Evolutionary conservation across 1,139 yeast species (phyloP).

Genomic region (Pichia sp.): DNA sequence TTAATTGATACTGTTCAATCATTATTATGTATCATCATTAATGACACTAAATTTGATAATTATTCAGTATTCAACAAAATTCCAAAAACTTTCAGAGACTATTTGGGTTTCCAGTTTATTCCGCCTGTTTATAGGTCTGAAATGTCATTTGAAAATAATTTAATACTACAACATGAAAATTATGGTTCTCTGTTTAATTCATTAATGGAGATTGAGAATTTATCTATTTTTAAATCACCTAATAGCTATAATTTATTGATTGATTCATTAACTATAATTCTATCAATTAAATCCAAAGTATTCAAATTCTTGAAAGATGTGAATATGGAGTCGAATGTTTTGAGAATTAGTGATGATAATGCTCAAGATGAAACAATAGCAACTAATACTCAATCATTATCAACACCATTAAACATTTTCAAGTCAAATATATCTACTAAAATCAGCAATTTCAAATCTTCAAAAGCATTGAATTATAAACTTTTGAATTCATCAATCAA

Average conservation of each 20-base stretch:
- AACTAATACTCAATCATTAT: slow-evolving; percentile 13
- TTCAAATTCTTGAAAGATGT: slow-evolving; percentile 16
- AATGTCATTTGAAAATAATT: slow-evolving; percentile 29
- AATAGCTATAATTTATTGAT: slow-evolving; percentile 11
- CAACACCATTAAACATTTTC: slow-evolving; percentile 21
- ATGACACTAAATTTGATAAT: slow-evolving; percentile 17
- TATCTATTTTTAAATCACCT: slow-evolving; percentile 6
- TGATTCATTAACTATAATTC: slow-evolving; percentile 19
- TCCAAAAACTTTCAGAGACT: slow-evolving; percentile 12
- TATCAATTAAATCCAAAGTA: slow-evolving; percentile 19
- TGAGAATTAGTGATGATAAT: slow-evolving; percentile 14
- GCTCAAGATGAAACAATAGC: slow-evolving; percentile 11
- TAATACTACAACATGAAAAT: slow-evolving; percentile 10
- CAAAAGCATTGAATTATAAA: slow-evolving; percentile 27
- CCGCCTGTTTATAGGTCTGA: slow-evolving; percentile 35
- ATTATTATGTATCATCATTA: slow-evolving; percentile 20
- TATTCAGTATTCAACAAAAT: slow-evolving; percentile 7
- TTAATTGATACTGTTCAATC: slow-evolving; percentile 24
- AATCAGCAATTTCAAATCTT: slow-evolving; percentile 25
- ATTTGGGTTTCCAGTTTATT: slow-evolving; percentile 24
- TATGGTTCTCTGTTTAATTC: slow-evolving; percentile 19
- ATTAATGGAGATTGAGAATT: slow-evolving; percentile 13
- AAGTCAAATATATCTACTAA: slow-evolving; percentile 20
- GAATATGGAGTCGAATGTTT: slow-evolving; percentile 18
- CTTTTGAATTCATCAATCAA: slow-evolving; percentile 28